Evolutionary conservation across 805 yeast genomes (phyloP), one percentile per base, ranked within the genome.

Genomic region (Metschnikowia colocasiae): DNA sequence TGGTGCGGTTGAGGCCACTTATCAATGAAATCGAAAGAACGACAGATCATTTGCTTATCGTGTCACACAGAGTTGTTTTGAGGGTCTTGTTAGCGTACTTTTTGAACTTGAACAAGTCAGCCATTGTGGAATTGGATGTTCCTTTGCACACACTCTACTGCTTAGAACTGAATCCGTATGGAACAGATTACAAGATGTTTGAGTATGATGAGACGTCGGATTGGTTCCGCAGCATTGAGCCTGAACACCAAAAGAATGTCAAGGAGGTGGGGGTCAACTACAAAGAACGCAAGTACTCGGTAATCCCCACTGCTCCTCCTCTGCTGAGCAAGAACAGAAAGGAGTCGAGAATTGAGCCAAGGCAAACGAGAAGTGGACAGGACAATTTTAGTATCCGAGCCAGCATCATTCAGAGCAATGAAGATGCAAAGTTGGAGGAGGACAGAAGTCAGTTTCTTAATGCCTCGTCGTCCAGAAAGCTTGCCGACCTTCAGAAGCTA

Each of bases 1-100:
- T 94, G 59, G 88, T 90, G 55, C 75, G 99, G 52, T 74, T 92
- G 47, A 76, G 95, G 50, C 95, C 97, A 1, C 80, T 92, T 16
- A 92, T 92, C 52, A 89, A 89, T 10, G 99, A 92, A 64, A 79
- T 94, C 41, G 99, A 92, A 63, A 75, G 99, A 54, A 87, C 95
- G 37, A 85, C 87, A 8, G 95, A 89, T 58, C 95, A 91, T 63
- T 79, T 89, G 29, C 67, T 91, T 39, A 77, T 92, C 19, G 78
- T 92, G 0, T 83, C 96, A 1, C 99, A 92, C 63, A 76, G 98
- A 33, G 98, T 92, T 4, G 96, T 92, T 7, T 83, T 95, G 22
- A 73, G 98, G 39, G 88, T 92, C 13, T 68, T 92, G 43, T 69
- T 92, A 47, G 97, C 96, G 0, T 92, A 92, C 64, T 94, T 89